Evolutionary conservation across 176 grass and related monocot species (phyloP).

Genomic region (Tillandsia leiboldiana): DNA sequence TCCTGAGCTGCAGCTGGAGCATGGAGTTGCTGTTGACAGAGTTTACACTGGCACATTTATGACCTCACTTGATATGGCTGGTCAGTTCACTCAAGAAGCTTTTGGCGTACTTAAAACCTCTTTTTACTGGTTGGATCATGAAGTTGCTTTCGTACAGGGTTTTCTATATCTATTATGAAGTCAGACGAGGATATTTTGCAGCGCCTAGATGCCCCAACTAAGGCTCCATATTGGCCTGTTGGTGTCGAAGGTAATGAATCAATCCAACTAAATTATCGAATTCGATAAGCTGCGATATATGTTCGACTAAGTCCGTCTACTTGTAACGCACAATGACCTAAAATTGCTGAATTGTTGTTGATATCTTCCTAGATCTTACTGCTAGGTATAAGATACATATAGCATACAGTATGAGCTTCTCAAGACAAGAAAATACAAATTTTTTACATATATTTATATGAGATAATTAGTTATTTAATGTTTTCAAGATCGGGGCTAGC

Average conservation of each 20-base stretch:
- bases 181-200: constrained; percentile 68
- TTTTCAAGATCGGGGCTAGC: too few relatives aligned
- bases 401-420: too few relatives aligned
- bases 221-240: constrained; percentile 88
- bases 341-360: too few relatives aligned
- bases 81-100: constrained; percentile 34
- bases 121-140: neutral
- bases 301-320: too few relatives aligned
- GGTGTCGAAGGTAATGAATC: constrained; percentile 70
- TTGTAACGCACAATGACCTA: too few relatives aligned
- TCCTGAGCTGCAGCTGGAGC: constrained; percentile 77
- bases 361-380: too few relatives aligned
- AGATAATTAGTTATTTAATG: too few relatives aligned
- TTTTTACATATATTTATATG: too few relatives aligned
- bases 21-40: constrained; percentile 98
- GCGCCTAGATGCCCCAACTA: constrained; percentile 86
- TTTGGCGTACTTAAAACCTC: neutral
- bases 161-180: constrained; percentile 94
- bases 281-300: too few relatives aligned
- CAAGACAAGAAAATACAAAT: too few relatives aligned
- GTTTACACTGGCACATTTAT: constrained; percentile 94
- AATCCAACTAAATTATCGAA: neutral
- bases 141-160: constrained; percentile 40
- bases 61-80: constrained; percentile 99
- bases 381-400: too few relatives aligned